These are phyloP conservation scores for Diaporthe australafricana DNA, from an alignment of 2,329 filamentous ascomycete species.

Conservation along the genomic window DNA sequence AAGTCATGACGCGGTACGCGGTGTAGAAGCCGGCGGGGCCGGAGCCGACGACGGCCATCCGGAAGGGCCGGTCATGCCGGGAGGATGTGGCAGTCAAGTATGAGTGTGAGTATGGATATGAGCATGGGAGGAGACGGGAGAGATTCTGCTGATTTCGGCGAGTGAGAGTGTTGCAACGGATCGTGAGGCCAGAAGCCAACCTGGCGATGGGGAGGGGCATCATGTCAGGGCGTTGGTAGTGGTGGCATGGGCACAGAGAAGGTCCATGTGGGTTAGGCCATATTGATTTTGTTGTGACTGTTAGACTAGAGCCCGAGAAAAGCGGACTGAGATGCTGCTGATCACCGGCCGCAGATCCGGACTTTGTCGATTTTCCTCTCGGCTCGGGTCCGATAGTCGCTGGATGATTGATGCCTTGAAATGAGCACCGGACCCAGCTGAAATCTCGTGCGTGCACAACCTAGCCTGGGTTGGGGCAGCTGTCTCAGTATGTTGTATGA, in stretches of 20 bases:
- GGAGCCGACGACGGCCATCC: conserved; percentile 90
- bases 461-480: too few relatives aligned
- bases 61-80: conserved; percentile 66
- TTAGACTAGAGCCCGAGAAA: not conserved
- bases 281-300: not conserved
- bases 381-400: conserved; percentile 16
- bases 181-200: conserved; percentile 6
- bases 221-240: conserved; percentile 14
- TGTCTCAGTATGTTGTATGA: too few relatives aligned
- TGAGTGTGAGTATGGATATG: not conserved
- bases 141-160: not conserved
- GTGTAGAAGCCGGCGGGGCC: conserved; percentile 98
- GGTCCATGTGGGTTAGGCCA: not conserved
- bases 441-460: too few relatives aligned
- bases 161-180: not conserved
- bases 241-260: not conserved
- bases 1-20: conserved; percentile 84
- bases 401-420: not conserved
- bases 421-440: not conserved
- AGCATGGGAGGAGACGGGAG: conserved; percentile 11
- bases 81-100: conserved; percentile 34
- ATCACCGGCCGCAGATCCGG: not conserved
- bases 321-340: not conserved
- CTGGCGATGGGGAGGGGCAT: conserved; percentile 29
- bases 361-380: conserved; percentile 6